Base-by-base conservation (phyloP, 2,329 filamentous ascomycete species). In the Ascomycota sp. region DNA sequence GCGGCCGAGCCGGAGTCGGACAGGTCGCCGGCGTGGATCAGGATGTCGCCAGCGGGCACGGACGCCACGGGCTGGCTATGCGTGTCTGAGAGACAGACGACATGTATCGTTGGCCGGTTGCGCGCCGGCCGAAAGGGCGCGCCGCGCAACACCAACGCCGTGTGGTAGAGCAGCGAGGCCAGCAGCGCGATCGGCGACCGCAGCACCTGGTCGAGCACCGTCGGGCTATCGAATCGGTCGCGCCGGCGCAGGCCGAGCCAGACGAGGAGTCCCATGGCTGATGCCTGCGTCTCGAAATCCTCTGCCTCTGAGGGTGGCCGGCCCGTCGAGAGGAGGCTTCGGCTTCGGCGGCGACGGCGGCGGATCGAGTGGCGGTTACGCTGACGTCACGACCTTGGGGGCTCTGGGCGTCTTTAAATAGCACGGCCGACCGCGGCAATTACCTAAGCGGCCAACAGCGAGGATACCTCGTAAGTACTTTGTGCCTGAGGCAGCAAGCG, bases 61-160 rank as follows among this genome's bases (percentile, higher is more conserved):
- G 53, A 44, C 16, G 16, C 16, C 7, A 69, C 57, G 8, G 62
- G 62, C 30, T 66, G 61, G 38, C 69, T 71, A 56, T 93, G 86
- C 0, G 86, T 93, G 55, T 93, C 86, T 8, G 82, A 86, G 41
- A 93, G 71, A 55, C 81, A 92, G 40, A 93, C 79, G 24, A 93
- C 16, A 21, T 21, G 16, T 21, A 21, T 21, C 16, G 16, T 21
- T 21, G 16, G 59, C 36, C 58, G 59, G 36, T 62, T 57, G 26
- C 58, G 58, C 2, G 70, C 64, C 9, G 73, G 68, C 11, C 51
- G 58, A 42, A 72, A 68, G 1, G 78, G 70, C 9, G 61, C 52
- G 2, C 77, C 75, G 25, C 80, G 76, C 3, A 92, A 64, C 43
- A 61, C 59, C 27, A 76, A 65, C 36, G 86, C 55, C 32, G 76